Conservation (phyloP, 441 rosid genomes). For the Populus hybrid region DNA sequence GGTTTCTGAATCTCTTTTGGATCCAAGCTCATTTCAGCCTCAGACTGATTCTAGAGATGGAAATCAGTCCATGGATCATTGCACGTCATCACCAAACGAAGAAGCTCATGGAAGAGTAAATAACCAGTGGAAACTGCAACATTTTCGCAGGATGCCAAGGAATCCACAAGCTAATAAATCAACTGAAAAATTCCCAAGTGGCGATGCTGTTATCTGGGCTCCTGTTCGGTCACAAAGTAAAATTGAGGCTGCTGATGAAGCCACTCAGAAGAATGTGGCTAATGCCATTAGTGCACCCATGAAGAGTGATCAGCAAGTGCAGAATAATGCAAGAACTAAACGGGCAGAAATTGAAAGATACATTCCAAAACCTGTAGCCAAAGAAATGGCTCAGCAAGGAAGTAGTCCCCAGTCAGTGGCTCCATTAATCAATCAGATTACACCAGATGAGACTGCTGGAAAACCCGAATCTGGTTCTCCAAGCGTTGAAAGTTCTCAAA, state of each 20-base stretch:
- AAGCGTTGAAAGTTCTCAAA: too few relatives aligned
- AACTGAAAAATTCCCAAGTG: constrained; percentile 45
- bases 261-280: constrained; percentile 32
- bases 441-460: constrained; percentile 36
- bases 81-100: constrained; percentile 44
- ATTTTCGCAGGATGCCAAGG: constrained; percentile 55
- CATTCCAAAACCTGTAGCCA: constrained; percentile 61
- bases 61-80: constrained; percentile 48
- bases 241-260: constrained; percentile 54
- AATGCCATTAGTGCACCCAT: constrained; percentile 37
- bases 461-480: constrained; percentile 29
- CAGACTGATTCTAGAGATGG: constrained; percentile 42
- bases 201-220: constrained; percentile 84
- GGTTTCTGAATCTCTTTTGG: constrained; percentile 39
- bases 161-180: constrained; percentile 48
- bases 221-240: constrained; percentile 68
- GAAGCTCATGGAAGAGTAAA: constrained; percentile 46
- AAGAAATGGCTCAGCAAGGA: constrained; percentile 80
- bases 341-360: constrained; percentile 48
- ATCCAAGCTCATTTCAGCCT: constrained; percentile 11
- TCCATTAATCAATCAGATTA: constrained; percentile 26
- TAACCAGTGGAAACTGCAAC: constrained; percentile 66
- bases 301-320: constrained; percentile 54
- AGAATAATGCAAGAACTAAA: constrained; percentile 61
- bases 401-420: constrained; percentile 37